Evolutionary conservation across 2,329 filamentous ascomycete species (phyloP).

Genomic region (Aureobasidium mangrovei): DNA sequence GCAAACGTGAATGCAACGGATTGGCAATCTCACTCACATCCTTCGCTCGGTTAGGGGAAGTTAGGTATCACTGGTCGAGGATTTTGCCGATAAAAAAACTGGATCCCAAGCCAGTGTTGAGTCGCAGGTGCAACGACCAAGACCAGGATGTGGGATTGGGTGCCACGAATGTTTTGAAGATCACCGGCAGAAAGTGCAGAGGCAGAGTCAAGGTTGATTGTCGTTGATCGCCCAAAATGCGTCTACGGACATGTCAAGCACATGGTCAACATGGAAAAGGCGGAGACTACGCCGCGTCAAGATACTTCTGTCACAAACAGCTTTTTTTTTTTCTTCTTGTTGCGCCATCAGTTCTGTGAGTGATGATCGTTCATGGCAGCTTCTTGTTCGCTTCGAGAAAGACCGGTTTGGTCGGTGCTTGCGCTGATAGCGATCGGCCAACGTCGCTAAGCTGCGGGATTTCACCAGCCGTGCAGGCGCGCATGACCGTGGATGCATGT

Average conservation of each 20-base stretch:
- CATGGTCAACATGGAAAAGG: not conserved
- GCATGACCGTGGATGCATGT: not conserved
- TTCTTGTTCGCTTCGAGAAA: conserved; percentile 6
- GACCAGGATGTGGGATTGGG: conserved; percentile 2
- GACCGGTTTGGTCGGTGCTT: not conserved
- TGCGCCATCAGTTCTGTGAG: not conserved
- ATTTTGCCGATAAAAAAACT: conserved; percentile 3
- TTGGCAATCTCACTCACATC: not conserved
- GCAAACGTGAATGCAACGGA: not conserved
- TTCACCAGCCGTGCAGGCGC: not conserved
- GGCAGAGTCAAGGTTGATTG: too few species aligned
- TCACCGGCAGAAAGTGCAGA: too few species aligned
- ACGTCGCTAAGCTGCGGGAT: not conserved
- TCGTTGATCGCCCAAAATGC: too few species aligned
- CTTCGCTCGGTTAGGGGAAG: not conserved
- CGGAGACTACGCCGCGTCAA: not conserved
- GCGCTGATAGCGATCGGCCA: conserved; percentile 4
- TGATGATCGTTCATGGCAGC: not conserved
- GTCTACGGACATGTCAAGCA: not conserved
- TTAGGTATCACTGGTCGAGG: not conserved
- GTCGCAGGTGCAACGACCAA: conserved; percentile 1
- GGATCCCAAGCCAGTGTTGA: conserved; percentile 1
- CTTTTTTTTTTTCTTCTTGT: not conserved
- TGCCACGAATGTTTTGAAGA: not conserved
- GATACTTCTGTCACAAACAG: conserved; percentile 2